Percentiles rank a stretch among this genome's conserved stretches.
Conservation (phyloP, 257 asterid species). For the Salvia miltiorrhiza region DNA sequence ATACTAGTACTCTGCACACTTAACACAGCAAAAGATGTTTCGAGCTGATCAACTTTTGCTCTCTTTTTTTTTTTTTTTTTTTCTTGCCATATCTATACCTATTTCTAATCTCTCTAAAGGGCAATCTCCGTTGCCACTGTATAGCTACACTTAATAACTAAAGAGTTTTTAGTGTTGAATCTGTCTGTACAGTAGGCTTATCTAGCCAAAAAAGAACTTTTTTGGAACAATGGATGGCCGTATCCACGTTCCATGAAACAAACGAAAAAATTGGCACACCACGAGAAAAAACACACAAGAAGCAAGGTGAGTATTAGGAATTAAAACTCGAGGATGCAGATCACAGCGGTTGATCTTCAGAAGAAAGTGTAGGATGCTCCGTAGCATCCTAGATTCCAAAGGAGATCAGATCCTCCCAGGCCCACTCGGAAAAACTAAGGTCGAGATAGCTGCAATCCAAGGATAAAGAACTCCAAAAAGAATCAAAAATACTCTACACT, state of each 20-base stretch:
- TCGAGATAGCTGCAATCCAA: conserved; percentile 61
- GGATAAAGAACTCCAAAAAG: conserved; percentile 42
- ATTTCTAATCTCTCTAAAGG: conserved; percentile 44
- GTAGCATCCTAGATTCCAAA: conserved; percentile 55
- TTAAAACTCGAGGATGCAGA: conserved; percentile 49
- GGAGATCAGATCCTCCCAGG: conserved; percentile 80
- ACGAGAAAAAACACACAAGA: conserved; percentile 29
- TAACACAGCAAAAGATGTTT: conserved; percentile 41
- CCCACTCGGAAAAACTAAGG: conserved; percentile 70
- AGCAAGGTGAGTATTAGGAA: conserved; percentile 43
- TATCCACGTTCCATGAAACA: conserved; percentile 54
- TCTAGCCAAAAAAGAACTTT: conserved; percentile 46
- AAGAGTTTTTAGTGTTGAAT: conserved; percentile 44
- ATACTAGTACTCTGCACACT: conserved; percentile 55
- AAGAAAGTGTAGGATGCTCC: conserved; percentile 59
- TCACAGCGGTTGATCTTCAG: conserved; percentile 49
- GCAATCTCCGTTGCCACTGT: conserved; percentile 73
- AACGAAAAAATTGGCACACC: conserved; percentile 68
- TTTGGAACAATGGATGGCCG: conserved; percentile 48
- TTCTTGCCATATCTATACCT: conserved; percentile 33
- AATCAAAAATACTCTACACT: conserved; percentile 34
- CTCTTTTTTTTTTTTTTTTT: conserved; percentile 21
- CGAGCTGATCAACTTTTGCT: conserved; percentile 48
- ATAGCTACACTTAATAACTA: conserved; percentile 62
- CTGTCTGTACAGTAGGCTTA: conserved; percentile 87